Evolutionary conservation across 148 eudicot species (phyloP).

Genomic region (Diospyros lotus): DNA sequence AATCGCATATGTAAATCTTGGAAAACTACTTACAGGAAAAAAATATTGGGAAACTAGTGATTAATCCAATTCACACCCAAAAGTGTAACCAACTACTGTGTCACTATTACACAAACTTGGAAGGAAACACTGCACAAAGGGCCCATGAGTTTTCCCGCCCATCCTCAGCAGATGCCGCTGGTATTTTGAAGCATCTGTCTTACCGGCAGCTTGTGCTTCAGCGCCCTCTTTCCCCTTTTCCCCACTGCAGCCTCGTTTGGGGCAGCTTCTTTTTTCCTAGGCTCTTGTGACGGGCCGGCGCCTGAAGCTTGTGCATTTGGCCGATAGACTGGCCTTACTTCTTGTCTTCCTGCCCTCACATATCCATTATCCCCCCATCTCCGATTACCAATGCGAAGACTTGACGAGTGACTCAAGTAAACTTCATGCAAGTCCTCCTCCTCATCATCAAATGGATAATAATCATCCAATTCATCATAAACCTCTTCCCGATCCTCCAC

Average conservation of each 20-base stretch:
- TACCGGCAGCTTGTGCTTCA: conserved; percentile 92
- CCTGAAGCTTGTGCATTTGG: conserved; percentile 31
- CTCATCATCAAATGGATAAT: conserved; percentile 29
- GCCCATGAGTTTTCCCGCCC: conserved; percentile 29
- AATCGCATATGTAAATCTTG: too few relatives aligned
- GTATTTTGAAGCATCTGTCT: conserved; percentile 84
- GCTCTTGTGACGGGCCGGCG: conserved; percentile 62
- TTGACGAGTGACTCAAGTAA: conserved; percentile 43
- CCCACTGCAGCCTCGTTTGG: conserved; percentile 45
- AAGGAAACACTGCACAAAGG: conserved; percentile 9
- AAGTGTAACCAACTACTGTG: background rate
- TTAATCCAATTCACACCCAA: too few relatives aligned
- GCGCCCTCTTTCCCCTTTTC: conserved; percentile 81
- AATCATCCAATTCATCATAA: conserved; percentile 41
- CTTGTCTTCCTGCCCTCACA: conserved; percentile 71
- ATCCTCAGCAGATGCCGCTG: conserved; percentile 71
- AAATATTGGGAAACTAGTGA: too few relatives aligned
- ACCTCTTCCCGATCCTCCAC: conserved; percentile 45
- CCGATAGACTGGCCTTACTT: conserved; percentile 61
- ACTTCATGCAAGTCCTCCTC: conserved; percentile 31
- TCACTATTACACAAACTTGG: conserved; percentile 5
- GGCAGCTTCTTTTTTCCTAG: conserved; percentile 55
- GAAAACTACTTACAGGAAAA: too few relatives aligned
- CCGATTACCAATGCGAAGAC: conserved; percentile 65
- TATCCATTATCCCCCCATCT: conserved; percentile 90